Base-by-base conservation (phyloP, 2,329 filamentous ascomycete species). In the Cladosporium austrohemisphaericum region DNA sequence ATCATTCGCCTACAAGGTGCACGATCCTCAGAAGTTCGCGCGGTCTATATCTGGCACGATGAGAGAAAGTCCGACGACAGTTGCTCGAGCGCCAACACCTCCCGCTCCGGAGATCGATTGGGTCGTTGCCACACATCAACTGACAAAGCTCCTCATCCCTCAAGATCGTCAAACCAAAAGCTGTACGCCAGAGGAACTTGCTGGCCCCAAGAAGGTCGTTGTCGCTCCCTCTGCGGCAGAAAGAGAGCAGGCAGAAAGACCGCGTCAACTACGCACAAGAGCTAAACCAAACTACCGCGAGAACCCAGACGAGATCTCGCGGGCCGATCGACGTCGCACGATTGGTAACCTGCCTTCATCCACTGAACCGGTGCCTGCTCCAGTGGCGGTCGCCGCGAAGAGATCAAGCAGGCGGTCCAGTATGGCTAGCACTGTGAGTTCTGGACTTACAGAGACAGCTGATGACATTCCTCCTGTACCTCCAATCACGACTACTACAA, bases 71-170 rank as follows among this genome's bases (percentile, higher is more conserved):
- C 45, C 41, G 7, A 65, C 22, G 63, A 64, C 55, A 65, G 66
- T 41, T 65, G 71, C 32, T 46, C 61, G 67, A 50, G 69, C 67
- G 14, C 75, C 80, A 2, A 81, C 83, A 3, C 84, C 85, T 1
- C 87, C 88, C 7, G 80, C 85, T 1, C 89, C 91, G 2, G 86
- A 91, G 36, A 85, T 97, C 0, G 79, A 87, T 35, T 97, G 92
- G 93, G 80, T 84, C 0, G 79, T 85, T 22, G 90, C 91, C n/a
- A 80, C 88, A 0, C 80, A 88, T 59, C 90, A 95, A 64, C 72
- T 97, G 10, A 87, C 83, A 60, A 90, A 88, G 63, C 67, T 94
- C 4, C 77, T 97, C 18, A 86, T 96, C 50, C 93, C 92, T 0
- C 75, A 74, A 0, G 77, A 85, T 56, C 80, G 90, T 3, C 81